phyloP scores from a whole-genome alignment of 2,329 filamentous ascomycete genomes.

The Metarhizium humberi region DNA sequence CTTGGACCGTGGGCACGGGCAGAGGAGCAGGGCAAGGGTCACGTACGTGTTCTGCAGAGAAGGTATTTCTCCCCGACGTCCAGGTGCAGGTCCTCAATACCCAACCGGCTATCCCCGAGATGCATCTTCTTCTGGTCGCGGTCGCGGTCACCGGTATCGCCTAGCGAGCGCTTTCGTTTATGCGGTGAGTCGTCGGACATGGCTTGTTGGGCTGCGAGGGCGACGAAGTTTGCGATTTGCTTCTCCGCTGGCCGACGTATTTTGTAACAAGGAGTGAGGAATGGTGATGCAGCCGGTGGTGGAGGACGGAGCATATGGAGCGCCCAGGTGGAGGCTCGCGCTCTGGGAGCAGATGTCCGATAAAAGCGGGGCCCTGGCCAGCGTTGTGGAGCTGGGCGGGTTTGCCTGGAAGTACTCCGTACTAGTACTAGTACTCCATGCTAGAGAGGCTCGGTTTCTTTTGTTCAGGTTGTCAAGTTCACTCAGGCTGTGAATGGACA shows the following conservation, averaged over 20 bases:
- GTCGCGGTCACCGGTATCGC: constrained; percentile 46
- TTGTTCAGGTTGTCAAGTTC: too few species aligned
- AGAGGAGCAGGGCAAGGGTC: constrained; percentile 30
- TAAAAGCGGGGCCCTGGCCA: too few species aligned
- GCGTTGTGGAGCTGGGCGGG: too few species aligned
- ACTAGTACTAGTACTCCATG: too few species aligned
- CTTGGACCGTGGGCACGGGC: too few species aligned
- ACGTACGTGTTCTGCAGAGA: constrained; percentile 58
- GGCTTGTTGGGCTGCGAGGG: constrained; percentile 42
- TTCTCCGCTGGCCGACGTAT: not conserved
- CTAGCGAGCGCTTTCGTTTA: constrained; percentile 53
- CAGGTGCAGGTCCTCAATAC: constrained; percentile 55
- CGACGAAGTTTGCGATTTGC: constrained; percentile 22
- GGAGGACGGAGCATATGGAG: constrained; percentile 7
- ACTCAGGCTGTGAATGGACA: too few species aligned
- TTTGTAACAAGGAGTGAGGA: not conserved
- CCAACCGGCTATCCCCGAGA: constrained; percentile 49
- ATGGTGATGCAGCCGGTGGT: constrained; percentile 5
- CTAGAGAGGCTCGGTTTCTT: too few species aligned
- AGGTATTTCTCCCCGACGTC: constrained; percentile 60
- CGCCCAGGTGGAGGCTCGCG: constrained; percentile 1
- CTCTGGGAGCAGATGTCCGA: not conserved
- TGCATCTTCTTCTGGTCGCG: constrained; percentile 53
- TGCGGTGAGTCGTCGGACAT: constrained; percentile 45
- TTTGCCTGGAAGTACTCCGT: too few species aligned